Base-by-base conservation (phyloP, 257 asterid species). In the Pogostemon cablin region DNA sequence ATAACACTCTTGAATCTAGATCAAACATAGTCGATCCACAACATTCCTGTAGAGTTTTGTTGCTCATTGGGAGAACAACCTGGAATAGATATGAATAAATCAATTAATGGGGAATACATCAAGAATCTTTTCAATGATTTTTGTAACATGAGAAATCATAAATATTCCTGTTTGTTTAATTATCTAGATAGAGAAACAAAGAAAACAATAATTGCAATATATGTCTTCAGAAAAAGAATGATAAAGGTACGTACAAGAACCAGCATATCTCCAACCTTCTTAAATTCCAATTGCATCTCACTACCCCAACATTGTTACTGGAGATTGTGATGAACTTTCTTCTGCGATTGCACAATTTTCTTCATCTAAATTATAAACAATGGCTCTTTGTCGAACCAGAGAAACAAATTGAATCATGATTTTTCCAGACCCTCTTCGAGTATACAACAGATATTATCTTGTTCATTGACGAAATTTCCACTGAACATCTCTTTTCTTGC, bases 341-440 rank as follows among this genome's bases (percentile, higher is more conserved):
- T n/a, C 72, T 42, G 71, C 59, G 37, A 38, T 38, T 64, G 7
- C 4, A 5, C 73, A 56, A 38, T 47, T 48, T 63, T 43, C 43
- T 10, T 7, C n/a, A 2, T 39, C 25, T 63, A 49, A 39, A 47
- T 3, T 60, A 44, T 48, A 5, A 68, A 44, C 39, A 72, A 49
- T 25, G 37, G 58, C 46, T 12, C 67, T 55, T 43, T 47, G 10
- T 32, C 62, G 11, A 12, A 10, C 47, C 9, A 41, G 20, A 40
- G 50, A 37, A 58, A 2, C 40, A 4, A 17, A 71, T 32, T 25
- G 42, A 48, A 20, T 78, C 75, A 76, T 35, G 15, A 55, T 57
- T 80, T 56, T 20, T 69, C 84, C 53, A 87, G 81, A 50, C 93
- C 95, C 69, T 91, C 90, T 41, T 84, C 86, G 57, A 91, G 90